Base-by-base conservation (phyloP, 148 eudicot species). In the Chenopodium quinoa region DNA sequence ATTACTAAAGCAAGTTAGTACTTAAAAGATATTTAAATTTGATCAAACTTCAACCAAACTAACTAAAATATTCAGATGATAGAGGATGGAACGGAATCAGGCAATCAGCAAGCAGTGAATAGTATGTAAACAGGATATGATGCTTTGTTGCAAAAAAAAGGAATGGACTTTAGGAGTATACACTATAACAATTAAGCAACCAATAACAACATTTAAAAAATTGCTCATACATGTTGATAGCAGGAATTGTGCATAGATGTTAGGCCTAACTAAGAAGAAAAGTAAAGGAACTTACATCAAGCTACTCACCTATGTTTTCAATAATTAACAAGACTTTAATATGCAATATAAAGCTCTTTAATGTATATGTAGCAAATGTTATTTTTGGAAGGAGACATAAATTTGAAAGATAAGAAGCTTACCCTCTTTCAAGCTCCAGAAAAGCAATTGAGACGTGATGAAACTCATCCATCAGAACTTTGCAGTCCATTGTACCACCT, bases 391-490 rank as follows among this genome's bases (percentile, higher is more conserved):
- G 62, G 62, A 17, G 17, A 75, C 2, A 34, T 19, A 16, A n/a
- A 44, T 60, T 65, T 56, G 62, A 19, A 44, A 56, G 73, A 31
- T 11, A 76, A 77, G 83, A 82, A 73, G 79, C 9, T 52, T 19
- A 93, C 98, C 96, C 89, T 82, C 77, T 86, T 75, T 86, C 94
- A 70, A 95, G 97, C 91, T 93, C 98, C 88, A 91, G 77, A 86
- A 95, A 95, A 70, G 98, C 98, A 83, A 90, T 90, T 17, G 93
- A 88, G 82, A 95, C 98, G 46, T 93, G 91, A 87, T 91, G 93
- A 84, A 95, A 93, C 88, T 95, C 90, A 75, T 95, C 98, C 98
- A 95, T 93, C 76, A 95, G 97, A 84, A 95, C 92, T 85, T 89
- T 93, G 94, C 93, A 95, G 5, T 92, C 87, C 84, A 92, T 90